A percentile compares a stretch with the other conserved stretches of the same genome.
These are phyloP conservation scores for Penicillium psychrosexuale DNA, from an alignment of 2,329 filamentous ascomycete species.

Conservation along the genomic window DNA sequence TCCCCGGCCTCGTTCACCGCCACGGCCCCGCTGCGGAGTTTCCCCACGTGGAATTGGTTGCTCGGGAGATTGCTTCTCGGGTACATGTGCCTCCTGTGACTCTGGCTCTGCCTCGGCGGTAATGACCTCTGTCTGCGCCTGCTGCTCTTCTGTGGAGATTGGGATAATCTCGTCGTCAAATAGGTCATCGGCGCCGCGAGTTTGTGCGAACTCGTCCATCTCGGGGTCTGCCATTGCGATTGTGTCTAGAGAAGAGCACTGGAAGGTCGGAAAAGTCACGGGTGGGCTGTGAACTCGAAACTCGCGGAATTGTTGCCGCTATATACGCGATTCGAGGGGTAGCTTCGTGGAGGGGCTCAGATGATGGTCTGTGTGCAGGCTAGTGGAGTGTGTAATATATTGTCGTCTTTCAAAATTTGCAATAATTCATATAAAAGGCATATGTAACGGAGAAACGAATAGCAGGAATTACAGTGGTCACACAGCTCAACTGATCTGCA, in stretches of 20 bases:
- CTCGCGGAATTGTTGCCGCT: constrained; percentile 10
- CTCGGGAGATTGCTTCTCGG: constrained; percentile 14
- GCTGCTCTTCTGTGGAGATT: constrained; percentile 36
- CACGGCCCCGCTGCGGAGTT: constrained; percentile 28
- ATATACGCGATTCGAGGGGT: constrained; percentile 19
- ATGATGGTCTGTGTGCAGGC: constrained; percentile 23
- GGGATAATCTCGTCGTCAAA: constrained; percentile 53
- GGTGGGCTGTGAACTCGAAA: background rate
- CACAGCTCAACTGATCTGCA: background rate
- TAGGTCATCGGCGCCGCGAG: constrained; percentile 49
- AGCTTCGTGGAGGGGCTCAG: constrained; percentile 18
- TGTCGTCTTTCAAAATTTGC: background rate
- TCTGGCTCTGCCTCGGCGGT: constrained; percentile 13
- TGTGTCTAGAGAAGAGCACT: background rate
- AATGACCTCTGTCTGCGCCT: constrained; percentile 21
- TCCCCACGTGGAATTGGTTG: constrained; percentile 23
- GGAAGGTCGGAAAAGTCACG: background rate
- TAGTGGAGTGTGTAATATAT: constrained; percentile 4
- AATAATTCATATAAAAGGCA: background rate
- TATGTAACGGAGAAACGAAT: background rate
- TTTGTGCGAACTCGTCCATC: constrained; percentile 51
- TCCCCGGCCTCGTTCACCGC: constrained; percentile 32
- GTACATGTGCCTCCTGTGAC: constrained; percentile 13
- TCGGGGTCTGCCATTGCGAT: constrained; percentile 16
- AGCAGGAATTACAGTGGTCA: background rate